These are phyloP conservation scores for Tolypocladium ovalisporum DNA, from an alignment of 2,329 filamentous ascomycete genomes.

Conservation along the genomic window DNA sequence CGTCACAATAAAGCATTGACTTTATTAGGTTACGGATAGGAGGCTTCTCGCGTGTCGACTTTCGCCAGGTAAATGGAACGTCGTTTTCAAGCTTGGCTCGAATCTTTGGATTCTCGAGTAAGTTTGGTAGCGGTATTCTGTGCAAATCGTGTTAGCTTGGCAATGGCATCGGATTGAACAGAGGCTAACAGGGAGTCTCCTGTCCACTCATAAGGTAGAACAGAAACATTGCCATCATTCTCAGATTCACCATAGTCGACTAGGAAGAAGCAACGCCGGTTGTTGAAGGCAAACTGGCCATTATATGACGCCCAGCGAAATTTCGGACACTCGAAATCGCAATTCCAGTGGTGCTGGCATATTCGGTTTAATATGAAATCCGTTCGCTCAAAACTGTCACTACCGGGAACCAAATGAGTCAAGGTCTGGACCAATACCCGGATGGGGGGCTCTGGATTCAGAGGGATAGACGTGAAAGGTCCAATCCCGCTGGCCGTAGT, in stretches of 20 bases:
- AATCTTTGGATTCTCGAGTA: not conserved
- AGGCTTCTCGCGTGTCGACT: not conserved
- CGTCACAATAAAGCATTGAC: not conserved
- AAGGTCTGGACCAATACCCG: too few species aligned
- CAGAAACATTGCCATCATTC: not conserved
- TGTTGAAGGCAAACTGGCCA: not conserved
- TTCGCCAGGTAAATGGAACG: not conserved
- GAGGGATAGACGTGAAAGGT: too few species aligned
- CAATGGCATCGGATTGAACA: not conserved
- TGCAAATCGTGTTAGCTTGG: not conserved
- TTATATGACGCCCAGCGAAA: not conserved
- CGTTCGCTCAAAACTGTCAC: too few species aligned
- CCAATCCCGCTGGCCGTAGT: too few species aligned
- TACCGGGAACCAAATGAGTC: too few species aligned
- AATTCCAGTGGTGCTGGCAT: not conserved
- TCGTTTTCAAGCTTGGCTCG: not conserved
- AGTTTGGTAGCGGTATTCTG: not conserved
- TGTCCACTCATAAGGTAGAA: not conserved
- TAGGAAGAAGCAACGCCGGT: not conserved
- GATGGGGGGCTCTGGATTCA: too few species aligned
- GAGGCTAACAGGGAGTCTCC: not conserved
- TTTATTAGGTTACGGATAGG: not conserved
- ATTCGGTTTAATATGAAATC: too few species aligned
- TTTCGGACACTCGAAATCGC: not conserved
- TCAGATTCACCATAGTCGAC: not conserved